A percentile compares a stretch with the other conserved stretches of the same genome.
Evolutionary conservation across 208 protist genomes (phyloP).

Genomic region (Acanthamoeba castellanii): DNA sequence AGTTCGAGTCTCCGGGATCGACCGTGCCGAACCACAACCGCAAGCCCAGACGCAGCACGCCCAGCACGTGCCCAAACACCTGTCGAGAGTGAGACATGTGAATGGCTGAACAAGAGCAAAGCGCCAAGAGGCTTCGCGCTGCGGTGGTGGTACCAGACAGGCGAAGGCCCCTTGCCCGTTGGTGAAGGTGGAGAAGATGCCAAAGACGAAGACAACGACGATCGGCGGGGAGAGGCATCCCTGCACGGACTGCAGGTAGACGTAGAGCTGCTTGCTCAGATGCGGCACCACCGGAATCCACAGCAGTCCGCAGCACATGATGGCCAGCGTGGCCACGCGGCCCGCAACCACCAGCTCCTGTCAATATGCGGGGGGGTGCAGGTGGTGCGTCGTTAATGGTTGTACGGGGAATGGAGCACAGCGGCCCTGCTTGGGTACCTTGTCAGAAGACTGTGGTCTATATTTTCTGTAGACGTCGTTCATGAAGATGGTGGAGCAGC

Average conservation of each 20-base stretch:
- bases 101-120: no score
- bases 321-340: constrained; percentile 17
- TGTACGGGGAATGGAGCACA: no score
- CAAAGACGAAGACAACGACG: constrained; percentile 34
- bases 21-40: constrained; percentile 10
- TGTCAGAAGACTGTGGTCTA: neutral
- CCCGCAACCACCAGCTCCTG: constrained; percentile 43
- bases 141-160: neutral
- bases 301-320: constrained; percentile 46
- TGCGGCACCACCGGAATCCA: constrained; percentile 72
- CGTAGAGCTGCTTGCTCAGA: constrained; percentile 57
- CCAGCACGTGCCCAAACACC: constrained; percentile 44
- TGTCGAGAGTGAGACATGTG: neutral
- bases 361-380: no score
- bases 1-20: neutral
- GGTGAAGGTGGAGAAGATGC: constrained; percentile 41
- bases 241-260: constrained; percentile 71
- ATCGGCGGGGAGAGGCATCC: constrained; percentile 60
- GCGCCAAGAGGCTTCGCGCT: no score
- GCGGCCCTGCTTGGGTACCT: neutral
- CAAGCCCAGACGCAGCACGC: constrained; percentile 23
- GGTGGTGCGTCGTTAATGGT: no score
- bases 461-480: constrained; percentile 80
- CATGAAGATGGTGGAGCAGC: constrained; percentile 79
- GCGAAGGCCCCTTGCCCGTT: constrained; percentile 62